phyloP scores from a whole-genome alignment of 202 grass and related monocot genomes.

The Brachypodium distachyon region DNA sequence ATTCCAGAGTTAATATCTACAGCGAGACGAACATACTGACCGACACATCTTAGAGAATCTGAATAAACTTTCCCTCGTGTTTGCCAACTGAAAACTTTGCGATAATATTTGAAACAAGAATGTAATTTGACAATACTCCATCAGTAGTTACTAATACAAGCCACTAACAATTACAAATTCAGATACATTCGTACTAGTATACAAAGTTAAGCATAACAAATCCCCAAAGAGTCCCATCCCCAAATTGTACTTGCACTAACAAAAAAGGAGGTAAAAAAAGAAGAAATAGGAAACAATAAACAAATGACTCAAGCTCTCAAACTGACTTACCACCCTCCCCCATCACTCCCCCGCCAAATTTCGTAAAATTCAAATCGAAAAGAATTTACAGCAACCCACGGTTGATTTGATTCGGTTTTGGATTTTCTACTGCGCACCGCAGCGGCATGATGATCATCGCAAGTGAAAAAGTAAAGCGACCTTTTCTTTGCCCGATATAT shows the following conservation, averaged over 20 bases:
- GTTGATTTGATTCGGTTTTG: slow-evolving; percentile 21
- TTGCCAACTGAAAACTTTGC: background rate
- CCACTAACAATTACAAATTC: slow-evolving; percentile 18
- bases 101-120: background rate
- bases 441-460: no score
- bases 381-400: slow-evolving; percentile 35
- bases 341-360: slow-evolving; percentile 28
- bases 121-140: slow-evolving; percentile 8
- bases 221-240: no score
- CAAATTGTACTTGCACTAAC: slow-evolving; percentile 31
- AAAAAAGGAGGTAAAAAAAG: slow-evolving; percentile 10
- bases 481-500: background rate
- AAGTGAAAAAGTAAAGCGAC: slow-evolving; percentile 21
- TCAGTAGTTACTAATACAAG: slow-evolving; percentile 8
- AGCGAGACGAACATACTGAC: background rate
- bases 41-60: background rate
- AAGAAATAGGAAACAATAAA: background rate
- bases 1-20: no score
- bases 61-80: background rate
- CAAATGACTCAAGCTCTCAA: slow-evolving; percentile 36
- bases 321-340: background rate
- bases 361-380: slow-evolving; percentile 37
- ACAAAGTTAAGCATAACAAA: slow-evolving; percentile 32
- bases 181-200: slow-evolving; percentile 19
- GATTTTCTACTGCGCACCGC: background rate